Conservation (phyloP, 169 alveolate genomes). For the Pseudocohnilembus persalinus region DNA sequence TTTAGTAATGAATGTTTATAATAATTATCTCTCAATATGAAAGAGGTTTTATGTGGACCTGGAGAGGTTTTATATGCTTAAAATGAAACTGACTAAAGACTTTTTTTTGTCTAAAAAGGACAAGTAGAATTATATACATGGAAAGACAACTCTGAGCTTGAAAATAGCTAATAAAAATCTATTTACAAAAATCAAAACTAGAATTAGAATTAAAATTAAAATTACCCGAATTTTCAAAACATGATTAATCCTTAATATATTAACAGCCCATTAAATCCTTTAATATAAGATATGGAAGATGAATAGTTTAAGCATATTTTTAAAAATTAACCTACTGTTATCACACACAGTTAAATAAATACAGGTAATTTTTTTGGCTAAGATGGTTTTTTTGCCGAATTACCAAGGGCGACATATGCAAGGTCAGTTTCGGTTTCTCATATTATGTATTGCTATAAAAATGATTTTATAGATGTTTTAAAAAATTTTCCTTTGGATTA, state of each 20-base stretch:
- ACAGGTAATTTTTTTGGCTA: slow-evolving; percentile 11
- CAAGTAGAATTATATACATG: slow-evolving; percentile 2
- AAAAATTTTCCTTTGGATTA: slow-evolving; percentile 13
- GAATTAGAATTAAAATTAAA: neutral
- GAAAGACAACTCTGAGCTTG: too few relatives aligned
- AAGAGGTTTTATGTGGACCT: slow-evolving; percentile 13
- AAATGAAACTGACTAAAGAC: neutral
- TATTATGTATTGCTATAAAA: slow-evolving; percentile 1
- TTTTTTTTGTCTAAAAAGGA: slow-evolving; percentile 13
- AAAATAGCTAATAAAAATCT: neutral
- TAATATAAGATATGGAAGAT: too few relatives aligned
- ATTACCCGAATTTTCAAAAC: too few relatives aligned
- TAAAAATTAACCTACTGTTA: neutral
- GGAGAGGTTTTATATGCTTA: slow-evolving; percentile 11
- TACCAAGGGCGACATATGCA: neutral
- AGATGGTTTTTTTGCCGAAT: slow-evolving; percentile 4
- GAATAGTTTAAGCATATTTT: neutral
- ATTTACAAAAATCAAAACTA: neutral
- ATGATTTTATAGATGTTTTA: slow-evolving; percentile 10
- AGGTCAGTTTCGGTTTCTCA: neutral
- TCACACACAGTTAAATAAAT: neutral
- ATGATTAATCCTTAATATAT: too few relatives aligned
- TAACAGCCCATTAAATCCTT: too few relatives aligned
- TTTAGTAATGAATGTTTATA: slow-evolving; percentile 16
- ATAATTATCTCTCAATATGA: slow-evolving; percentile 8